Percentiles rank a stretch among this genome's conserved stretches.
phyloP scores from a whole-genome alignment of 2,329 filamentous ascomycete species.

The Aspergillus awamori region DNA sequence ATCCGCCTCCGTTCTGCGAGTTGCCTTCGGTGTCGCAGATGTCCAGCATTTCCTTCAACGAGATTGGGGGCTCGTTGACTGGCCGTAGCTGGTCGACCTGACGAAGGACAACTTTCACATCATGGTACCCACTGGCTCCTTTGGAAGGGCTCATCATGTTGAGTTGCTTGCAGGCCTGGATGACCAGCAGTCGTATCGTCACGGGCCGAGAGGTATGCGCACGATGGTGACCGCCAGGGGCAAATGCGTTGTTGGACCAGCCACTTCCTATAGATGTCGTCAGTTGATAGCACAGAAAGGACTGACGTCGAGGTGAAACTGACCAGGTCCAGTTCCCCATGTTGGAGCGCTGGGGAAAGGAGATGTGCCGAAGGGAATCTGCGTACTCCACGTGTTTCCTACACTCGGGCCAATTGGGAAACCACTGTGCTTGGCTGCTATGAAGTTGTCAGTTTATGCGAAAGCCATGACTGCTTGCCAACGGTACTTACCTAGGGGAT shows the following conservation, averaged over 20 bases:
- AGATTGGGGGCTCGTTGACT: conserved; percentile 59
- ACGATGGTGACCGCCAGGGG: conserved; percentile 50
- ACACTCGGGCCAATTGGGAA: conserved; percentile 37
- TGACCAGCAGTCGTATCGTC: conserved; percentile 72
- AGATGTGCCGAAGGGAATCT: conserved; percentile 42
- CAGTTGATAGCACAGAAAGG: conserved; percentile 17
- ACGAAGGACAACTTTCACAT: conserved; percentile 63
- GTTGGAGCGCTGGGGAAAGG: conserved; percentile 40
- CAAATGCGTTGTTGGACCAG: conserved; percentile 55
- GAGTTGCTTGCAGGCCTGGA: conserved; percentile 73
- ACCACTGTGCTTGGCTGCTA: conserved; percentile 38
- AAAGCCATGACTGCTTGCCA: background rate
- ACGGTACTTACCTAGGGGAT: conserved; percentile 37
- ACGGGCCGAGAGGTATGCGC: conserved; percentile 66
- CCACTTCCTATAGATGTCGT: conserved; percentile 41
- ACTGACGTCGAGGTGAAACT: background rate
- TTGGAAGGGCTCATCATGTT: conserved; percentile 44
- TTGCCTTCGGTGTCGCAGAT: conserved; percentile 93
- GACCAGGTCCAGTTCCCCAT: conserved; percentile 44
- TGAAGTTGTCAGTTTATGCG: conserved; percentile 20
- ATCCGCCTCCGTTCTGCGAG: conserved; percentile 83
- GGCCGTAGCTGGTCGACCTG: conserved; percentile 68
- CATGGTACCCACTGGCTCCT: conserved; percentile 66
- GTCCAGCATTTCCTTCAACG: conserved; percentile 71
- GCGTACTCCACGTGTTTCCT: conserved; percentile 40